Evolutionary conservation across 1,284 basidiomycete genomes (phyloP), one percentile per base, ranked within the genome.

Genomic region (Papiliotrema laurentii): DNA sequence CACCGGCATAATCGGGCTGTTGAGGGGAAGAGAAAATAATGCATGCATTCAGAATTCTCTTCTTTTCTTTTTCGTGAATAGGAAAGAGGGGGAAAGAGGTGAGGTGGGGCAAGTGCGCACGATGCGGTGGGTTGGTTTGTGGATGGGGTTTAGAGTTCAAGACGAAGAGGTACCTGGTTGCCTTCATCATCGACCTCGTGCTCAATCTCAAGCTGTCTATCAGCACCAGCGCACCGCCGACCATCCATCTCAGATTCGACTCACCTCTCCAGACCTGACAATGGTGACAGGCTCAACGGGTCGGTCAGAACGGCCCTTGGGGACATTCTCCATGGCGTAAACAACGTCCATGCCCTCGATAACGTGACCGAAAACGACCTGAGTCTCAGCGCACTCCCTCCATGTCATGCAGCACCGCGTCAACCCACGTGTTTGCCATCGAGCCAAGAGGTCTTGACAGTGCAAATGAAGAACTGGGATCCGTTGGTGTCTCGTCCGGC

Each of bases 311-410:
- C 72, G 39, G 47, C 80, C 82, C 68, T 77, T 93, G 85, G 87
- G 69, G 40, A 71, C 60, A 51, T 49, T 56, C 86, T 89, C 87
- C 55, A 93, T 88, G 24, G 74, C 72, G 52, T 76, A 69, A 33
- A 96, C 79, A 54, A 94, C 75, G 57, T 92, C 86, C 86, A 93
- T 87, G 45, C 91, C 91, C 55, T 94, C 88, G 40, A 94, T 58
- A 49, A 96, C 87, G 60, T 83, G 83, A 51, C 92, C 92, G 61
- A 96, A 97, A 38, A 97, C 91, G 67, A 93, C 86, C 85, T 87
- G 55, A 1, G 37, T 31, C 16, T 31, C 9, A 40, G 22, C 30
- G 45, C 33, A 25, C 26, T 44, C 19, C 27, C 10, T 27, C 21
- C 19, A 14, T 13, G 33, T n/a, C 19, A 24, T 4, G 27, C n/a